A percentile compares a stretch with the other conserved stretches of the same genome.
Conservation (phyloP, 352 stramenopile genomes). For the Phytophthora ohioensis region DNA sequence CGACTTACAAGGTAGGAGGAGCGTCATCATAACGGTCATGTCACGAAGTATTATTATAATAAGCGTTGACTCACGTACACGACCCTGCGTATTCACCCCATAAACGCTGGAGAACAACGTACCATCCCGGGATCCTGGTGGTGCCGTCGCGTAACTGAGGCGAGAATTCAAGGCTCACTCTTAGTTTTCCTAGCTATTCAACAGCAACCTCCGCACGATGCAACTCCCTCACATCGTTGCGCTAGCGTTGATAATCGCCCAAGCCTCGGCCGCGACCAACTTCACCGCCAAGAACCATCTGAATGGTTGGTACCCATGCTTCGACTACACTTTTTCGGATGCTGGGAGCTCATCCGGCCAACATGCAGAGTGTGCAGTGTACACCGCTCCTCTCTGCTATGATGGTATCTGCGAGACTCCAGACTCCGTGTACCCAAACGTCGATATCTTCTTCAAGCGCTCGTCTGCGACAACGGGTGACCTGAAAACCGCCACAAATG, state of each 20-base stretch:
- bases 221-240: background rate
- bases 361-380: slow-evolving; percentile 40
- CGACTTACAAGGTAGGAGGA: too few species aligned
- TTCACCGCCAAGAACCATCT: background rate
- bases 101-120: too few species aligned
- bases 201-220: too few species aligned
- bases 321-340: slow-evolving; percentile 13
- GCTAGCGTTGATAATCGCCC: background rate
- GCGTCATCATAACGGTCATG: too few species aligned
- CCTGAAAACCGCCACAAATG: background rate
- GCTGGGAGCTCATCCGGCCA: background rate
- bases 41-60: too few species aligned
- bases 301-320: slow-evolving; percentile 43
- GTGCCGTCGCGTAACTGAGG: too few species aligned
- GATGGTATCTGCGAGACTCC: background rate
- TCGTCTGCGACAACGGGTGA: background rate
- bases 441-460: background rate
- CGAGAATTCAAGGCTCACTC: too few species aligned
- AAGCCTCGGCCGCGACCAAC: background rate
- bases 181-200: too few species aligned
- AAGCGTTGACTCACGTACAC: too few species aligned
- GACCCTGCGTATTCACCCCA: too few species aligned
- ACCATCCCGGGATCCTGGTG: too few species aligned
- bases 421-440: background rate
- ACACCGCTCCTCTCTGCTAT: slow-evolving; percentile 46